A percentile compares a stretch with the other conserved stretches of the same genome.
Conservation (phyloP, 257 asterid genomes). For the Solanum clarkiae region DNA sequence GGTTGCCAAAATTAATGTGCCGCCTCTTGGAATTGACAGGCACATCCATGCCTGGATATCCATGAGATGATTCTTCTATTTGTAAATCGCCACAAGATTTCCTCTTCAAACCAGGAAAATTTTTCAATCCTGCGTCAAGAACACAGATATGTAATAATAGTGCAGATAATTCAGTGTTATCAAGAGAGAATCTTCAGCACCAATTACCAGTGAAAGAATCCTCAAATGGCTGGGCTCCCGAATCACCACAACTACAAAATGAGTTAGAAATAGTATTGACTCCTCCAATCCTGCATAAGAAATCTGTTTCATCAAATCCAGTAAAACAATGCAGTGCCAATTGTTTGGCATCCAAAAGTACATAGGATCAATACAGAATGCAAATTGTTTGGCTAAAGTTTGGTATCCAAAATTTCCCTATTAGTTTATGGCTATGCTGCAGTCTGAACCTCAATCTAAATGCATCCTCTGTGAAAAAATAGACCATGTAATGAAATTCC, state of each 20-base stretch:
- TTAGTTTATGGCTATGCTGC: not conserved
- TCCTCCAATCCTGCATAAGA: constrained; percentile 46
- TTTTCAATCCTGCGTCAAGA: constrained; percentile 40
- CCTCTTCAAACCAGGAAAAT: constrained; percentile 67
- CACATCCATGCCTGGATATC: constrained; percentile 3
- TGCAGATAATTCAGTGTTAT: not conserved
- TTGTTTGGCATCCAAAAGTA: not conserved
- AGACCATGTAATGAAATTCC: not conserved
- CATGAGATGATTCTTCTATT: constrained; percentile 12
- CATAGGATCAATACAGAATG: not conserved
- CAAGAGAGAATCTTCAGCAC: not conserved
- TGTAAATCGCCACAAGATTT: constrained; percentile 25
- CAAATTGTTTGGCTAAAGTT: not conserved
- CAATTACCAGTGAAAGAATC: constrained; percentile 23
- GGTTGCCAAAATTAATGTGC: constrained; percentile 5
- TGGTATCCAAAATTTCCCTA: not conserved
- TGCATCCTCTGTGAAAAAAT: not conserved
- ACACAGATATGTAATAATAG: not conserved
- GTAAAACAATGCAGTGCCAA: not conserved
- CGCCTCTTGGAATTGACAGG: constrained; percentile 30
- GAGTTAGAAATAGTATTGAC: constrained; percentile 13
- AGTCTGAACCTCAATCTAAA: not conserved
- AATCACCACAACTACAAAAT: constrained; percentile 42
- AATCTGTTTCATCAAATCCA: not conserved
- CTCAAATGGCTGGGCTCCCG: constrained; percentile 37